A percentile compares a stretch with the other conserved stretches of the same genome.
Evolutionary conservation across 2,329 filamentous ascomycete genomes (phyloP).

Genomic region (Chaetoscypha palmicola): DNA sequence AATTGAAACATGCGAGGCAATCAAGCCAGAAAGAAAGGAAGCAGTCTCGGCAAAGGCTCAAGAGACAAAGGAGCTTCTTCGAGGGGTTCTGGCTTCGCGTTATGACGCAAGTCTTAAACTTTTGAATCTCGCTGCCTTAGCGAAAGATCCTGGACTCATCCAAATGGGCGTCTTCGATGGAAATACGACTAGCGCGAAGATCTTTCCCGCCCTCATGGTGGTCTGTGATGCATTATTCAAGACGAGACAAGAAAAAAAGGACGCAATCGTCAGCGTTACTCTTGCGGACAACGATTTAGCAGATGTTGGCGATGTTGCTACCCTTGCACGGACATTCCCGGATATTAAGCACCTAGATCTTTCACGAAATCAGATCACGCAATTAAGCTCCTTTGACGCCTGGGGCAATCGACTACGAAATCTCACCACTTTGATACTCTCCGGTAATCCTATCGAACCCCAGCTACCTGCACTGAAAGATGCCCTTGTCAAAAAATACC

Average conservation of each 20-base stretch:
- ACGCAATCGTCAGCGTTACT: constrained; percentile 74
- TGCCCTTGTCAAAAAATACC: constrained; percentile 76
- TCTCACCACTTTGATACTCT: constrained; percentile 74
- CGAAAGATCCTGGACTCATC: constrained; percentile 62
- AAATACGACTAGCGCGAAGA: constrained; percentile 55
- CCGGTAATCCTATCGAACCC: constrained; percentile 65
- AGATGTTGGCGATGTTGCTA: constrained; percentile 64
- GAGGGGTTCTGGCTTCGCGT: constrained; percentile 63
- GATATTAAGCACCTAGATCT: constrained; percentile 84
- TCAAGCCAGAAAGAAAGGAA: constrained; percentile 31
- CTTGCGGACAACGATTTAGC: constrained; percentile 74
- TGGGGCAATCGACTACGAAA: constrained; percentile 76
- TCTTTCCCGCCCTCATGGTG: constrained; percentile 86
- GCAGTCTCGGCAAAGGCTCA: constrained; percentile 45
- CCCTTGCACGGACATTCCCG: constrained; percentile 72
- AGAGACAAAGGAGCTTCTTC: constrained; percentile 62
- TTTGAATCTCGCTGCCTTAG: constrained; percentile 74
- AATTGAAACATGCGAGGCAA: constrained; percentile 39
- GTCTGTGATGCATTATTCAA: constrained; percentile 76
- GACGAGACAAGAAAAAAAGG: constrained; percentile 61
- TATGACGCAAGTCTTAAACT: constrained; percentile 68
- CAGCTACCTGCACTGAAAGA: constrained; percentile 57
- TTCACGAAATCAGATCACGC: constrained; percentile 71
- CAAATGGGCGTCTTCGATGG: constrained; percentile 65
- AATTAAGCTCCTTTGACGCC: constrained; percentile 57